These are phyloP conservation scores for Oehlia diaphana DNA, from an alignment of 192 early-diverging fungal genomes.

Conservation along the genomic window DNA sequence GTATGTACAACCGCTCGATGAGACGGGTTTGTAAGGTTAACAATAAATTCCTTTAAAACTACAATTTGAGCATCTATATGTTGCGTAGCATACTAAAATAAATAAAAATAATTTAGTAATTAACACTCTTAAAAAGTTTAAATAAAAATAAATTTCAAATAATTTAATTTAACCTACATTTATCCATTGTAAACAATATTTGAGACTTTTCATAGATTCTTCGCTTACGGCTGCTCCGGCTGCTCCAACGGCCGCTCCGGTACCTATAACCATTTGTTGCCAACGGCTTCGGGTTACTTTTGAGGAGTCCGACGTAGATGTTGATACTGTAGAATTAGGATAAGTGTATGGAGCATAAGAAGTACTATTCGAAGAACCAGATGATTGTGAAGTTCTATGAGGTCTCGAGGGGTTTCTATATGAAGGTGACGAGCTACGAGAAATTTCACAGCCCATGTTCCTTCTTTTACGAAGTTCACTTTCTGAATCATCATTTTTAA, in stretches of 20 bases:
- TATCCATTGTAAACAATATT: conserved; percentile 89
- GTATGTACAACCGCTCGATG: conserved; percentile 33
- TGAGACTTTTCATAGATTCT: conserved; percentile 82
- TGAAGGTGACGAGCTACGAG: conserved; percentile 1
- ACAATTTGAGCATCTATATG: conserved; percentile 70
- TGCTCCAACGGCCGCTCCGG: conserved; percentile 59
- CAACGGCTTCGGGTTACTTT: conserved; percentile 41
- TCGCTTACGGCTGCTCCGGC: conserved; percentile 82
- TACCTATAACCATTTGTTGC: conserved; percentile 63
- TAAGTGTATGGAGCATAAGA: conserved; percentile 9
- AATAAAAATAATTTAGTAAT: background rate
- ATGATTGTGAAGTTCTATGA: conserved; percentile 26
- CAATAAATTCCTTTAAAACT: conserved; percentile 58
- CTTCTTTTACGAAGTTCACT: conserved; percentile 10
- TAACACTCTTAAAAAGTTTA: no score
- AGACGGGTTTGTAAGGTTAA: conserved; percentile 40
- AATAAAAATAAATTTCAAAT: background rate
- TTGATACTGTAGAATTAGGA: conserved; percentile 16
- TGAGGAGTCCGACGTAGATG: background rate
- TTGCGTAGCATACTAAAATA: conserved; percentile 69
- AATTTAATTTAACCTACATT: conserved; percentile 41
- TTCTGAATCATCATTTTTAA: background rate
- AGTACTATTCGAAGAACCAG: conserved; percentile 13
- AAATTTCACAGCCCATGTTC: background rate
- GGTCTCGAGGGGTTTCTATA: background rate